Evolutionary conservation across 495 filamentous ascomycete genomes (phyloP), one percentile per base, ranked within the genome.

Genomic region (Penicillium argentinense): DNA sequence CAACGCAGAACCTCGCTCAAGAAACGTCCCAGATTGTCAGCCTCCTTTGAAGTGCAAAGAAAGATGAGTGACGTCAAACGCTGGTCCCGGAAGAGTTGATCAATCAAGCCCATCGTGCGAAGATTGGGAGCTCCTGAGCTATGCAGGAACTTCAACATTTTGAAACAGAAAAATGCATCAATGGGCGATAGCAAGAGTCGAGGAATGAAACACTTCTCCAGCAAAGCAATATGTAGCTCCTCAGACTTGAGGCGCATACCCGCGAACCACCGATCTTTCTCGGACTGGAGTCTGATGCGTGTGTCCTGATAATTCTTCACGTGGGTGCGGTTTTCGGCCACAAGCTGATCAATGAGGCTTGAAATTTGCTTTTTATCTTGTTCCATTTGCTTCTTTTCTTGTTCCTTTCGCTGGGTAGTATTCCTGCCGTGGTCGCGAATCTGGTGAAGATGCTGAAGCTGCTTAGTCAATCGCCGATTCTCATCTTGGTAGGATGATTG

Each of bases 191-290:
- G 68, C 4, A 91, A 75, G 25, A 95, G 71, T 16, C 95, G 84
- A 9, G 95, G 93, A 19, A 97, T 66, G 45, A 99, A 83, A 63
- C 95, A 99, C 52, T 92, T 82, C 59, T 96, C 89, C 22, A 97
- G 76, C 17, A 99, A 67, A 3, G 82, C 78, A 52, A 87, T 77
- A 42, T 91, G 83, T 5, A 93, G 69, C 9, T 72, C 75, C 40
- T 92, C 81, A 22, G 77, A 72, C 47, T 87, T 86, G 17, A 73
- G 70, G 7, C 77, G 76, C 56, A 78, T 73, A 17, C 71, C 68
- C 7, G 76, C 68, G 54, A 96, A 95, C 89, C 90, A 95, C 18
- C 80, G 68, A 41, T 82, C 74, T 67, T 95, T 91, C 59, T 96
- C 89, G 42, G 84, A 82, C 41, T 79, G 74, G 16, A 96, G 66